Percentiles rank a stretch among this genome's conserved stretches.
These are phyloP conservation scores for Penicillium freii DNA, from an alignment of 2,329 filamentous ascomycete species.

Conservation along the genomic window DNA sequence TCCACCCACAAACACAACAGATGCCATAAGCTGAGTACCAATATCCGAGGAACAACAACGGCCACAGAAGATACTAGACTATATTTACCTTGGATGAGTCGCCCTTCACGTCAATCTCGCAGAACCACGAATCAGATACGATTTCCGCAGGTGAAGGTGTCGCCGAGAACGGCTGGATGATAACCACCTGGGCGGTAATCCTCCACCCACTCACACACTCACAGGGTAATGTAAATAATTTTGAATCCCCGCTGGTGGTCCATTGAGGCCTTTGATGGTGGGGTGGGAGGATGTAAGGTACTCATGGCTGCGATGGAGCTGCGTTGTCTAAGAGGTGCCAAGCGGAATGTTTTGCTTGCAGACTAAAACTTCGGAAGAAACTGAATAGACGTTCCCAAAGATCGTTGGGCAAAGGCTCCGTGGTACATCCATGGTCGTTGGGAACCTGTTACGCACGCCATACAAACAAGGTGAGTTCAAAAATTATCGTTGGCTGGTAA, in stretches of 20 bases:
- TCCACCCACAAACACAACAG: too few relatives aligned
- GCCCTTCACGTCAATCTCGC: conserved; percentile 14
- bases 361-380: too few relatives aligned
- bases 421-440: background rate
- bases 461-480: too few relatives aligned
- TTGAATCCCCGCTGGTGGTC: conserved; percentile 17
- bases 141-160: conserved; percentile 33
- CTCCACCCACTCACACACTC: conserved; percentile 26
- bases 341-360: background rate
- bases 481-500: too few relatives aligned
- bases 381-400: background rate
- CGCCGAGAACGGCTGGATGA: conserved; percentile 45
- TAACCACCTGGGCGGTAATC: conserved; percentile 44
- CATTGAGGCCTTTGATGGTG: conserved; percentile 9
- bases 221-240: conserved; percentile 19
- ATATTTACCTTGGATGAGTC: background rate
- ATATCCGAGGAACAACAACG: background rate
- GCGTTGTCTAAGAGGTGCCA: background rate
- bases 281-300: conserved; percentile 14
- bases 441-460: too few relatives aligned
- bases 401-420: background rate
- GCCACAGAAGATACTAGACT: conserved; percentile 1
- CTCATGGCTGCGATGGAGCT: conserved; percentile 12
- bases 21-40: background rate
- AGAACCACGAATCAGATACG: conserved; percentile 33